Evolutionary conservation across 2,329 filamentous ascomycete species (phyloP).

Genomic region (Microthyrium microscopicum): DNA sequence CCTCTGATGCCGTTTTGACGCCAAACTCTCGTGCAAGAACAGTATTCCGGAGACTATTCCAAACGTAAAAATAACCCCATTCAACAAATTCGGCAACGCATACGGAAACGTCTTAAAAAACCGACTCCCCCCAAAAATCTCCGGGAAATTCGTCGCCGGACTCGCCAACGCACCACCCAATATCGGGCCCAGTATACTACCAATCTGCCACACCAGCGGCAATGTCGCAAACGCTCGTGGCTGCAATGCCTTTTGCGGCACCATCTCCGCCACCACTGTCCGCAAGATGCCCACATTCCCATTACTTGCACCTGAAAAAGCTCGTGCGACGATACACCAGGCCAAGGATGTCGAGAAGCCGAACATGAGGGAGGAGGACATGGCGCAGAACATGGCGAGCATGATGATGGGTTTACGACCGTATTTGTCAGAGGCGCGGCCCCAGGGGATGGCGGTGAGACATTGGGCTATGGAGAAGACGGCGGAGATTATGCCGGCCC

Average conservation of each 20-base stretch:
- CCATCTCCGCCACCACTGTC: conserved; percentile 80
- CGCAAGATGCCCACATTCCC: conserved; percentile 76
- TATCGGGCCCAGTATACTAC: conserved; percentile 68
- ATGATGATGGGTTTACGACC: conserved; percentile 77
- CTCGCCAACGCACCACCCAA: conserved; percentile 79
- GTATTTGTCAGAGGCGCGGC: conserved; percentile 59
- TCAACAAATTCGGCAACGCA: conserved; percentile 65
- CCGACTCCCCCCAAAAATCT: conserved; percentile 35
- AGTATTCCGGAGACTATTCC: conserved; percentile 58
- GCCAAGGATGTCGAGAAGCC: conserved; percentile 63
- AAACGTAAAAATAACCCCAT: conserved; percentile 57
- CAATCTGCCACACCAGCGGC: conserved; percentile 79
- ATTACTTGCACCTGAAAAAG: conserved; percentile 65
- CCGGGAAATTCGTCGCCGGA: conserved; percentile 58
- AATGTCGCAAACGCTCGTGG: conserved; percentile 83
- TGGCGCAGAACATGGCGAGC: conserved; percentile 55
- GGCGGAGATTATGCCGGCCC: conserved; percentile 77
- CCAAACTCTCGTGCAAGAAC: conserved; percentile 80
- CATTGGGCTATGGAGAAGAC: conserved; percentile 65
- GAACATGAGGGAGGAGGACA: conserved; percentile 67
- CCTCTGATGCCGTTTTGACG: conserved; percentile 46
- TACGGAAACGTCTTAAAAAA: conserved; percentile 67
- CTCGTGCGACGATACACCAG: conserved; percentile 66
- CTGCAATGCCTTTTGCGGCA: conserved; percentile 43
- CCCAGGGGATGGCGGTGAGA: conserved; percentile 78